Percentiles rank a stretch among this genome's conserved stretches.
Conservation (phyloP, 2,329 filamentous ascomycete species). For the Botrytis porri region DNA sequence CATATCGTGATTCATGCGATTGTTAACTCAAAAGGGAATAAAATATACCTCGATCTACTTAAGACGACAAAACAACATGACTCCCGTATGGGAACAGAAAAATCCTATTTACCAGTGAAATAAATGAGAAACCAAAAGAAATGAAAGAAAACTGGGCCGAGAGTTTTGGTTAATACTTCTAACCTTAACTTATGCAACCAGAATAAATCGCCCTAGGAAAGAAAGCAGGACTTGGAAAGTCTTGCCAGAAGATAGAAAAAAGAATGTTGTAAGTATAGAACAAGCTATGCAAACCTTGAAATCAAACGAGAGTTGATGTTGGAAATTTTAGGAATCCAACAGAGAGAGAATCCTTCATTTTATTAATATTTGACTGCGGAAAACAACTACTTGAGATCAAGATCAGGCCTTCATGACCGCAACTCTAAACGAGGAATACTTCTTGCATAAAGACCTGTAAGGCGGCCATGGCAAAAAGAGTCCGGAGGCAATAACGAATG, state of each 20-base stretch:
- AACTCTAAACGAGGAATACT: not conserved
- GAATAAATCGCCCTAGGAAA: not conserved
- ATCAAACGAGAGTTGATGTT: not conserved
- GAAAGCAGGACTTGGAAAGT: not conserved
- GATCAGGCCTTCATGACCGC: not conserved
- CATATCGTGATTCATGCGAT: not conserved
- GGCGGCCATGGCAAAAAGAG: not conserved
- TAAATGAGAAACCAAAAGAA: not conserved
- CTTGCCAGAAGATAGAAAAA: not conserved
- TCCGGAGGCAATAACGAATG: constrained; percentile 6
- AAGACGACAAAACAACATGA: not conserved
- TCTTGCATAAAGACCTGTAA: not conserved
- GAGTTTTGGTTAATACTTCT: not conserved
- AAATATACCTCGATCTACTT: not conserved
- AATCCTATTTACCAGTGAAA: not conserved
- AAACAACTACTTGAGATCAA: not conserved
- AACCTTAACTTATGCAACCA: not conserved
- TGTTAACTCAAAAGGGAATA: not conserved
- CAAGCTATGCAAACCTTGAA: not conserved
- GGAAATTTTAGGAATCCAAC: not conserved
- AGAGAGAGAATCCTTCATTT: not conserved
- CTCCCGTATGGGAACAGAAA: not conserved
- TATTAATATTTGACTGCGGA: constrained; percentile 3
- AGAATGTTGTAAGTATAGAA: not conserved
- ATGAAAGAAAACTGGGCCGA: not conserved